Evolutionary conservation across 345 rosid species (phyloP), one percentile per base, ranked within the genome.

Genomic region (Salix koriyanagi): DNA sequence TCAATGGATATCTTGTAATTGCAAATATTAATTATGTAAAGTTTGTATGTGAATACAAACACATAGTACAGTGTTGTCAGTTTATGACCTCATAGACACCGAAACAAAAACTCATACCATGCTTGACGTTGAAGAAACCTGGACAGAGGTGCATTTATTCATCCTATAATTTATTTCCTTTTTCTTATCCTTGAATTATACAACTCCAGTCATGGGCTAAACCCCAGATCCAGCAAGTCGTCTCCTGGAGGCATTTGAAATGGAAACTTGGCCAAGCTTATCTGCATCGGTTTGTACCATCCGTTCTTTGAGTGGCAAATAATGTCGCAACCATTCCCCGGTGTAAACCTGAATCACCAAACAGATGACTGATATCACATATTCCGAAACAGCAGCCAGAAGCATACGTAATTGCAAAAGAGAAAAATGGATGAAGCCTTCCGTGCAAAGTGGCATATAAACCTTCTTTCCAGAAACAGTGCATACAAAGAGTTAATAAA

Each of bases 261-360:
- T 76, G 7, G 98, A 86, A 30, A 95, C 89, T 73, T 90, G 94
- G n/a, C 91, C 89, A 12, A 88, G 83, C 85, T 70, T 84, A 79
- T 91, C 98, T 0, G 67, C 83, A 9, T 88, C 88, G 6, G 70
- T 75, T 1, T 87, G 44, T 26, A 68, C 52, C 77, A 83, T 80
- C 74, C 98, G 86, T 80, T 90, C 99, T 71, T 69, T 82, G 4
- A 84, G 87, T 32, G 98, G 97, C 69, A 77, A 84, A 77, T 92
- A 96, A 79, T 86, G 97, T 76, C 98, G 84, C 82, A 96, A 83
- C 99, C 98, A 96, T 75, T 75, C 93, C 52, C 99, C 99, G 0
- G 88, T 90, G 76, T 92, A 96, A 61, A 96, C 99, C 99, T 96
- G 86, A 23, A 73, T 42, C 44, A 67, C 76, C 70, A 65, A 16